These are phyloP conservation scores for Solanum hybrid DNA, from an alignment of 305 asterid genomes.

Conservation along the genomic window DNA sequence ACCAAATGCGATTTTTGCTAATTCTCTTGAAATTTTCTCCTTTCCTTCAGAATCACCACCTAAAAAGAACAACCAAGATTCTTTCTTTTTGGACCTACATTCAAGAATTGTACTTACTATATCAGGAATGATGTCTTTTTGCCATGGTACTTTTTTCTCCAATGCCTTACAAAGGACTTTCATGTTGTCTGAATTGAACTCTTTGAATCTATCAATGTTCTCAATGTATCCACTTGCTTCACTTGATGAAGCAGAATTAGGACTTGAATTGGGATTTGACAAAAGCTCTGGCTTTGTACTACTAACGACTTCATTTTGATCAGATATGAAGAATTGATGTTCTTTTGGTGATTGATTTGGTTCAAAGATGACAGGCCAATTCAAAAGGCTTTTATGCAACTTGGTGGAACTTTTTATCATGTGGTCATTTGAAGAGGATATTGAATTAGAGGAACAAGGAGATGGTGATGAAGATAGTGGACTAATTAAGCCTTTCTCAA, in stretches of 20 bases:
- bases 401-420: slow-evolving; percentile 16
- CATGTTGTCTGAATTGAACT: slow-evolving; percentile 30
- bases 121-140: slow-evolving; percentile 35
- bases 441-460: slow-evolving; percentile 63
- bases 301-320: slow-evolving; percentile 11
- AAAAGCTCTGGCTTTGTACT: slow-evolving; percentile 48
- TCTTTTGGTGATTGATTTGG: slow-evolving; percentile 24
- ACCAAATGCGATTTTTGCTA: slow-evolving; percentile 52
- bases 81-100: slow-evolving; percentile 53
- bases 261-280: slow-evolving; percentile 89
- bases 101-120: slow-evolving; percentile 40
- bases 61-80: slow-evolving; percentile 55
- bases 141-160: slow-evolving; percentile 66
- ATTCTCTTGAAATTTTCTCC: slow-evolving; percentile 56
- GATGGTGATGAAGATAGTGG: slow-evolving; percentile 41
- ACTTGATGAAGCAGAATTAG: slow-evolving; percentile 92
- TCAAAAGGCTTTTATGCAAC: slow-evolving; percentile 24
- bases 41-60: slow-evolving; percentile 62
- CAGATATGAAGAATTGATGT: slow-evolving; percentile 28
- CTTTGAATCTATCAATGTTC: slow-evolving; percentile 23
- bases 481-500: slow-evolving; percentile 33
- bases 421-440: slow-evolving; percentile 22
- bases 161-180: slow-evolving; percentile 36
- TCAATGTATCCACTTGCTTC: slow-evolving; percentile 67
- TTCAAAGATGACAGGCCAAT: slow-evolving; percentile 47